A percentile compares a stretch with the other conserved stretches of the same genome.
Conservation (phyloP, 2,329 filamentous ascomycete genomes). For the Xylariaceae sp. region DNA sequence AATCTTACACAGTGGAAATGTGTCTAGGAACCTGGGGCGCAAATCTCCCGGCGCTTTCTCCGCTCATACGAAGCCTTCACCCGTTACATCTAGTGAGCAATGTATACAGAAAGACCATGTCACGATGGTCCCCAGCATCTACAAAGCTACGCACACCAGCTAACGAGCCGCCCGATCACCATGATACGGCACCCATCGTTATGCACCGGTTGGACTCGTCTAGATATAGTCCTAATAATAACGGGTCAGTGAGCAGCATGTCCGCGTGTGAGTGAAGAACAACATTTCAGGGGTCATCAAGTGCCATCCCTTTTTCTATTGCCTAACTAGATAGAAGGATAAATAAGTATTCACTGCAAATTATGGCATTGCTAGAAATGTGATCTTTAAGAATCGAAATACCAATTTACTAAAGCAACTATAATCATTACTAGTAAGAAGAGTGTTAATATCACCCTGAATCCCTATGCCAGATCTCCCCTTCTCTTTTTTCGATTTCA, state of each 20-base stretch:
- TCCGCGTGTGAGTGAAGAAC: not conserved
- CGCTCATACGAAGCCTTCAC: slow-evolving; percentile 9
- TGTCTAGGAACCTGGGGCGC: slow-evolving; percentile 7
- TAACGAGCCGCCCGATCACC: not conserved
- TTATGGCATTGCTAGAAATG: no score
- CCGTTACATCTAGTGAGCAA: slow-evolving; percentile 2
- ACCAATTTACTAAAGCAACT: no score
- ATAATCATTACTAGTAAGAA: no score
- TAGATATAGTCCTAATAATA: not conserved
- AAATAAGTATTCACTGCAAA: no score
- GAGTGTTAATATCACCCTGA: no score
- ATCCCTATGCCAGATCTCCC: no score
- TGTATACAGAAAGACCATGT: not conserved
- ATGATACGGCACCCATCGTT: not conserved
- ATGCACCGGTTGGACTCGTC: not conserved
- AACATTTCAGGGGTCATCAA: no score
- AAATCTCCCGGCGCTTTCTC: slow-evolving; percentile 8
- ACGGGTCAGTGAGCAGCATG: not conserved
- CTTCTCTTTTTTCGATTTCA: no score
- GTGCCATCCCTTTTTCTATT: no score
- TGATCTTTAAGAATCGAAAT: no score
- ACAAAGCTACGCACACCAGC: not conserved
- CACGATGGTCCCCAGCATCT: not conserved
- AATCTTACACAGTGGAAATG: slow-evolving; percentile 2
- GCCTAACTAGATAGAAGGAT: no score